These are phyloP conservation scores for Boletus insuetus DNA, from an alignment of 768 basidiomycete species.

Conservation along the genomic window DNA sequence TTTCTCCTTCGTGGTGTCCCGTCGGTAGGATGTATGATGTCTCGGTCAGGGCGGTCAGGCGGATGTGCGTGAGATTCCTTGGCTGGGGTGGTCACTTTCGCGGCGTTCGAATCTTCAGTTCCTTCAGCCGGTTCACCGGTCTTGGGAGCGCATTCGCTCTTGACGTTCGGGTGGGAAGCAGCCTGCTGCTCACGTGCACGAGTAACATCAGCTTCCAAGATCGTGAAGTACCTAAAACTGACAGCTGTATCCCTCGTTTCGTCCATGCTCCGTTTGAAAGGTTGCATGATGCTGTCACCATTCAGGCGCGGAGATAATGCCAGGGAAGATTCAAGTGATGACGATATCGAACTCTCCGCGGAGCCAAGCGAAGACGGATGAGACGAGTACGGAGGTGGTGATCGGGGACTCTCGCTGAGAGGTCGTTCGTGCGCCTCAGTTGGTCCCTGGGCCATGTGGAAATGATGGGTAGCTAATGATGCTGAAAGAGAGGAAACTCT, in stretches of 20 bases:
- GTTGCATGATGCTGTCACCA: constrained; percentile 29
- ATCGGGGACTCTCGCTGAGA: constrained; percentile 20
- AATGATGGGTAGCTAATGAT: constrained; percentile 61
- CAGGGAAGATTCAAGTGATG: constrained; percentile 17
- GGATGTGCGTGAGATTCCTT: constrained; percentile 13
- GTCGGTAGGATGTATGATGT: constrained; percentile 28
- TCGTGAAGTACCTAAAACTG: constrained; percentile 47
- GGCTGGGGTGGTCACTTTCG: constrained; percentile 5
- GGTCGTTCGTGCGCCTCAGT: constrained; percentile 14
- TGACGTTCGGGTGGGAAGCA: constrained; percentile 1
- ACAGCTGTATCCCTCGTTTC: constrained; percentile 43
- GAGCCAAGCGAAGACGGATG: constrained; percentile 33
- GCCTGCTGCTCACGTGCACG: constrained; percentile 21
- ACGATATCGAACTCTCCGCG: constrained; percentile 20
- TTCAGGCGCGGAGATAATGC: constrained; percentile 22
- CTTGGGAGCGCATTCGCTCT: constrained; percentile 11
- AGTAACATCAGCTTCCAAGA: constrained; percentile 40
- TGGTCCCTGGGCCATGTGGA: constrained; percentile 33
- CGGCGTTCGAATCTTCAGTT: constrained; percentile 10
- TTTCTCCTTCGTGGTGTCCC: constrained; percentile 51
- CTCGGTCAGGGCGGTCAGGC: constrained; percentile 17
- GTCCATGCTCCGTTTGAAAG: constrained; percentile 48
- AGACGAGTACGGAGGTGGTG: constrained; percentile 37
- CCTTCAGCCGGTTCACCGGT: constrained; percentile 7
- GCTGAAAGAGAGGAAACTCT: constrained; percentile 64